A percentile compares a stretch with the other conserved stretches of the same genome.
Evolutionary conservation across 1,284 basidiomycete genomes (phyloP).

Genomic region (Stygiomarasmius scandens): DNA sequence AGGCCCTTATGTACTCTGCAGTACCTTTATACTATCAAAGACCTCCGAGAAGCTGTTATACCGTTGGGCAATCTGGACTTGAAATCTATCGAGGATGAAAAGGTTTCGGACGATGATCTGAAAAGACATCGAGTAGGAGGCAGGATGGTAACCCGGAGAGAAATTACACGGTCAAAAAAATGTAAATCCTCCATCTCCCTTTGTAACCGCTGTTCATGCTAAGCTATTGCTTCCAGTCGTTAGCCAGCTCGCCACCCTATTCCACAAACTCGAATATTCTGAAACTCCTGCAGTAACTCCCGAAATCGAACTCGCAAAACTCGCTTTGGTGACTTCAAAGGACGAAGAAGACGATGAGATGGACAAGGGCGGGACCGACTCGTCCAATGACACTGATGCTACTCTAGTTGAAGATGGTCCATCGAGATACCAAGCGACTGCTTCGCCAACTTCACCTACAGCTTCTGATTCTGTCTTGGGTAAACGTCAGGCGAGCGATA

Average conservation of each 20-base stretch:
- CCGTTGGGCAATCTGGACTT: slow-evolving; percentile 59
- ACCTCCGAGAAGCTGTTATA: slow-evolving; percentile 77
- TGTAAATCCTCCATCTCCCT: slow-evolving; percentile 51
- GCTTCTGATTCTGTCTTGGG: slow-evolving; percentile 65
- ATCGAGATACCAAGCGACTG: slow-evolving; percentile 15
- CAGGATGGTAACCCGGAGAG: slow-evolving; percentile 75
- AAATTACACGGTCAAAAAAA: slow-evolving; percentile 81
- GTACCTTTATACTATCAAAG: slow-evolving; percentile 95
- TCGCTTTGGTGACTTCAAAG: slow-evolving; percentile 86
- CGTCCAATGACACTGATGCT: slow-evolving; percentile 83
- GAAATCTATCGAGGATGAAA: slow-evolving; percentile 65
- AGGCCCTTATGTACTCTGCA: slow-evolving; percentile 31
- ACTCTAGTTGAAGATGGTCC: slow-evolving; percentile 79
- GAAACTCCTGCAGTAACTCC: slow-evolving; percentile 77
- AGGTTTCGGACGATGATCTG: slow-evolving; percentile 76
- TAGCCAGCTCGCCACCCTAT: slow-evolving; percentile 75
- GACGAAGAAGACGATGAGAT: slow-evolving; percentile 86
- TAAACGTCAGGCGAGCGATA: slow-evolving; percentile 55
- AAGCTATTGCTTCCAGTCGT: slow-evolving; percentile 58
- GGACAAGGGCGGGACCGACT: slow-evolving; percentile 72
- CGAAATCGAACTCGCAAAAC: slow-evolving; percentile 84
- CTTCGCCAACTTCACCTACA: slow-evolving; percentile 30
- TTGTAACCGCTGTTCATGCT: slow-evolving; percentile 11
- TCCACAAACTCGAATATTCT: slow-evolving; percentile 75
- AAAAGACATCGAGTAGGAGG: slow-evolving; percentile 87